A percentile compares a stretch with the other conserved stretches of the same genome.
phyloP scores from a whole-genome alignment of 1,284 basidiomycete genomes.

The Neonothopanus nambi region DNA sequence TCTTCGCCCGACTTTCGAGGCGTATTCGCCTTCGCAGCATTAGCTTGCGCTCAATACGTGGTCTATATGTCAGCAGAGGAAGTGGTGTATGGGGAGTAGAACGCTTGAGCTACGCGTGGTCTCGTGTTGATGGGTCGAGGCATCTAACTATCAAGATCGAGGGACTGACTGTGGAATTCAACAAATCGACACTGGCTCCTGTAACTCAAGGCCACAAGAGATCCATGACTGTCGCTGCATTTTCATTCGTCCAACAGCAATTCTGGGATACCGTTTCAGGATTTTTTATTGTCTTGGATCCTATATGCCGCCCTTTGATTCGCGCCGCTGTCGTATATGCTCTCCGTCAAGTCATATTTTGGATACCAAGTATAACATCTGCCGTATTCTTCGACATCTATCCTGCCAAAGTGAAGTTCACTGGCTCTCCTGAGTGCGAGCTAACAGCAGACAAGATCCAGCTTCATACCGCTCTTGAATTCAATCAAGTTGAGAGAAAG shows the following conservation, averaged over 20 bases:
- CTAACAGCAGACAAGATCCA: slow-evolving; percentile 51
- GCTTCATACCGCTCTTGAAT: slow-evolving; percentile 53
- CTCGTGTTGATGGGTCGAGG: slow-evolving; percentile 45
- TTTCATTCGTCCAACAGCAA: slow-evolving; percentile 53
- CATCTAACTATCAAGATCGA: slow-evolving; percentile 62
- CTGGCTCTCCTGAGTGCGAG: slow-evolving; percentile 49
- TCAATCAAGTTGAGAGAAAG: slow-evolving; percentile 41
- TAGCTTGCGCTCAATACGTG: slow-evolving; percentile 73
- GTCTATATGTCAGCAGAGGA: slow-evolving; percentile 58
- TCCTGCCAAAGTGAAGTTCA: slow-evolving; percentile 48
- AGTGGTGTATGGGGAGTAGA: slow-evolving; percentile 58
- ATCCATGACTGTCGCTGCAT: slow-evolving; percentile 48
- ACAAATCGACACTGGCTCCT: slow-evolving; percentile 20
- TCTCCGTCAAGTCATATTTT: slow-evolving; percentile 60
- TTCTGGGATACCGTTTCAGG: slow-evolving; percentile 46
- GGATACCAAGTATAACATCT: slow-evolving; percentile 64
- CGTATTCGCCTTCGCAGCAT: slow-evolving; percentile 69
- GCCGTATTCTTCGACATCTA: slow-evolving; percentile 67
- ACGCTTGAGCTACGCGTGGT: slow-evolving; percentile 62
- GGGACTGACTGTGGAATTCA: slow-evolving; percentile 56
- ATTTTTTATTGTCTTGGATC: slow-evolving; percentile 52
- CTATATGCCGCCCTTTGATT: slow-evolving; percentile 58
- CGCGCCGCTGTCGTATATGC: slow-evolving; percentile 53
- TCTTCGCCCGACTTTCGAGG: slow-evolving; percentile 56
- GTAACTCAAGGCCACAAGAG: slow-evolving; percentile 35